Conservation (phyloP, 192 early-diverging fungal species). For the Mortierella claussenii region DNA sequence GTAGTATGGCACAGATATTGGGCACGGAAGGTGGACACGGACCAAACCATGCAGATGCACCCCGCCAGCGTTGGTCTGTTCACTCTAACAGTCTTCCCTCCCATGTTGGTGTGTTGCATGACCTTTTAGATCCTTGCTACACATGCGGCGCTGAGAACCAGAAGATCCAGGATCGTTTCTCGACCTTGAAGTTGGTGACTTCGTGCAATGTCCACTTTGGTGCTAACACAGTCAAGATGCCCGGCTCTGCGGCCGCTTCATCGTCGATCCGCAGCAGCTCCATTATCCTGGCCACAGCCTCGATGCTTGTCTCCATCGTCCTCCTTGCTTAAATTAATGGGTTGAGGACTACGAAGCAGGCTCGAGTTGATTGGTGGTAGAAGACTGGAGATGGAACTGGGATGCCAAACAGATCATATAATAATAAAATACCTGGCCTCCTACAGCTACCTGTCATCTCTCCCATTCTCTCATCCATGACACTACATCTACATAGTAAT, state of each 20-base stretch:
- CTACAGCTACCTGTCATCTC: too few species aligned
- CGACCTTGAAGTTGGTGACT: slow-evolving; percentile 33
- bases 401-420: background rate
- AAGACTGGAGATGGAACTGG: too few species aligned
- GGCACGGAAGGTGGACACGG: too few species aligned
- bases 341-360: background rate
- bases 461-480: too few species aligned
- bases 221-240: slow-evolving; percentile 41
- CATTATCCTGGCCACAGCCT: slow-evolving; percentile 22
- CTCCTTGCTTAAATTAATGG: slow-evolving; percentile 23
- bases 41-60: background rate
- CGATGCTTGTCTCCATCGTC: slow-evolving; percentile 31
- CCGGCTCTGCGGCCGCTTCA: slow-evolving; percentile 31
- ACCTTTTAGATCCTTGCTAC: slow-evolving; percentile 51
- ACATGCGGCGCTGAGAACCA: slow-evolving; percentile 44
- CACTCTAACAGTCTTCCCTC: background rate
- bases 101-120: too few species aligned
- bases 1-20: too few species aligned
- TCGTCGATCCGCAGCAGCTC: slow-evolving; percentile 22
- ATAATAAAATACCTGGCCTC: background rate
- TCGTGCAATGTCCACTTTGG: slow-evolving; percentile 51
- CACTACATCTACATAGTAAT: too few species aligned
- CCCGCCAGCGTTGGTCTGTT: background rate
- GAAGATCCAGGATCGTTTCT: slow-evolving; percentile 41
- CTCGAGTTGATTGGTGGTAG: too few species aligned